These are phyloP conservation scores for Ganoderma meredithae DNA, from an alignment of 1,284 basidiomycete species.

Conservation along the genomic window DNA sequence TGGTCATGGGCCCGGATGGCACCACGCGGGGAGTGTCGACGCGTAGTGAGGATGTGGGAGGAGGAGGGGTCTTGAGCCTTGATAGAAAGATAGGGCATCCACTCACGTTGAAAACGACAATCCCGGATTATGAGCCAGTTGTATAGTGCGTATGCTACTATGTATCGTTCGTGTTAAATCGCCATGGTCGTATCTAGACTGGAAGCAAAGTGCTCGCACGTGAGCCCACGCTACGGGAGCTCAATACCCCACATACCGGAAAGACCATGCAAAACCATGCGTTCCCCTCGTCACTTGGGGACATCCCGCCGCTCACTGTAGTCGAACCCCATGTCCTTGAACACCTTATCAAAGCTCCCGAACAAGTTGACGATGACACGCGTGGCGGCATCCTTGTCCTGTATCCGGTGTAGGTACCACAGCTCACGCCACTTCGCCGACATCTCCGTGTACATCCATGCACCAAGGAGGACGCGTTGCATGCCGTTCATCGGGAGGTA, in stretches of 20 bases:
- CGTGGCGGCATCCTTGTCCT: not conserved
- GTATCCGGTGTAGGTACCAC: not conserved
- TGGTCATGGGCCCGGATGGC: too few species aligned
- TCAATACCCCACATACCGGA: not conserved
- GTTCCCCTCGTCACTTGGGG: not conserved
- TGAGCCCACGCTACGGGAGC: not conserved
- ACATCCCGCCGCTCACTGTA: not conserved
- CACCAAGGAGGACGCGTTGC: conserved; percentile 9
- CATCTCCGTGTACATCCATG: conserved; percentile 7
- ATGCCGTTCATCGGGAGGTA: conserved; percentile 15
- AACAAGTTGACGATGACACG: not conserved
- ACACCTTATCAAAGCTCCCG: conserved; percentile 1
- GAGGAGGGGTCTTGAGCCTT: too few species aligned
- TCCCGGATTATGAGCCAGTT: not conserved
- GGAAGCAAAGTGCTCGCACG: not conserved
- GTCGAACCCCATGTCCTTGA: conserved; percentile 4
- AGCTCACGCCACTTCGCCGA: not conserved
- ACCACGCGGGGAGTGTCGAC: not conserved
- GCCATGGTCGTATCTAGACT: not conserved
- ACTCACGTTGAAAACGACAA: not conserved
- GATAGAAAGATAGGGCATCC: not conserved
- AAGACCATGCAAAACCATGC: not conserved
- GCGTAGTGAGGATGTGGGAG: not conserved
- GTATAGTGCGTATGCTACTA: not conserved
- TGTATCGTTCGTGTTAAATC: not conserved